Percentiles rank a stretch among this genome's conserved stretches.
phyloP scores from a whole-genome alignment of 2,329 filamentous ascomycete species.

The Claviceps fusiformis region DNA sequence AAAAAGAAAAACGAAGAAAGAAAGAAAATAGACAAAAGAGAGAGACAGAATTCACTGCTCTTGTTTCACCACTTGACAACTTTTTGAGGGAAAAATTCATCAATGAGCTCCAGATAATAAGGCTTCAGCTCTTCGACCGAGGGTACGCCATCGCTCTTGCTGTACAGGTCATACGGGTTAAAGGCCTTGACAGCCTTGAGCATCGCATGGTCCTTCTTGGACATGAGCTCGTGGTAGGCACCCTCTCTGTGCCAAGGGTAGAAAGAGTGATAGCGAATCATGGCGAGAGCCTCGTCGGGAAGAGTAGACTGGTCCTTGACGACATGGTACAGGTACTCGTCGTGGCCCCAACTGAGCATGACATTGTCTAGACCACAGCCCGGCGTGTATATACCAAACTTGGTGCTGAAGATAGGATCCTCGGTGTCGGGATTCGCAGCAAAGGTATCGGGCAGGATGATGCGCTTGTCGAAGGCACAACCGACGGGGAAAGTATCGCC shows the following conservation, averaged over 20 bases:
- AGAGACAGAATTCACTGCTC: background rate
- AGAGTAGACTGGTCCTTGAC: slow-evolving; percentile 70
- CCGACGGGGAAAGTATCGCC: slow-evolving; percentile 75
- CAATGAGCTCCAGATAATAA: slow-evolving; percentile 29
- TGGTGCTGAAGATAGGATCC: slow-evolving; percentile 59
- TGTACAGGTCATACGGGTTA: slow-evolving; percentile 86
- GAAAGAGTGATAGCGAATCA: slow-evolving; percentile 89
- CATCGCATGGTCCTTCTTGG: slow-evolving; percentile 67
- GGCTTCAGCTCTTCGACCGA: slow-evolving; percentile 61
- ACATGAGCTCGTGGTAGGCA: slow-evolving; percentile 73
- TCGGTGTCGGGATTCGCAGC: slow-evolving; percentile 58
- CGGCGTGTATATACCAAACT: slow-evolving; percentile 65
- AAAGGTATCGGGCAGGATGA: slow-evolving; percentile 75
- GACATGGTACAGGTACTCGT: slow-evolving; percentile 79
- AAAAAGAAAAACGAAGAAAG: background rate
- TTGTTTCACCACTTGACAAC: slow-evolving; percentile 23
- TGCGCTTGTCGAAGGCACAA: slow-evolving; percentile 58
- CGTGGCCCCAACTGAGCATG: slow-evolving; percentile 84
- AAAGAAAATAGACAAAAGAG: background rate
- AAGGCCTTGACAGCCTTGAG: slow-evolving; percentile 71
- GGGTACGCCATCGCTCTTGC: slow-evolving; percentile 74
- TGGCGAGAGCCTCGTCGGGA: slow-evolving; percentile 70
- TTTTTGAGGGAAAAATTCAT: slow-evolving; percentile 28
- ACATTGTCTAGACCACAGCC: slow-evolving; percentile 76
- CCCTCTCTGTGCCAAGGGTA: slow-evolving; percentile 82